These are phyloP conservation scores for Linum lewisii DNA, from an alignment of 345 rosid genomes.

Conservation along the genomic window DNA sequence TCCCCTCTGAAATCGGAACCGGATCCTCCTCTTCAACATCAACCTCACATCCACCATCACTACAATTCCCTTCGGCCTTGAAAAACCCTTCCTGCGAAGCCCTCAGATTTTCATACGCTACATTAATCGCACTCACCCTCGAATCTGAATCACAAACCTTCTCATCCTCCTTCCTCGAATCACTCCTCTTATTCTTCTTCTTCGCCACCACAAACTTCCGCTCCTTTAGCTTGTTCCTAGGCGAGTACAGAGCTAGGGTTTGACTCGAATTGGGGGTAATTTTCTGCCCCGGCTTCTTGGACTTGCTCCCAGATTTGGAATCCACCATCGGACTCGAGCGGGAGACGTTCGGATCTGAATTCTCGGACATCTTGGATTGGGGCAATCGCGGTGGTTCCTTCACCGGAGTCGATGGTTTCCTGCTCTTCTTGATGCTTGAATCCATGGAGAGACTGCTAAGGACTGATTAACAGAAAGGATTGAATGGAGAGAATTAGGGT, in stretches of 20 bases:
- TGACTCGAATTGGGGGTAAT: constrained; percentile 16
- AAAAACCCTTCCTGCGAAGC: constrained; percentile 86
- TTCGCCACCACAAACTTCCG: constrained; percentile 78
- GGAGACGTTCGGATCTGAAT: constrained; percentile 59
- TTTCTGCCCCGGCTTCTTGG: constrained; percentile 33
- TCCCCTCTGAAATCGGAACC: constrained; percentile 11
- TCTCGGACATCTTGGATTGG: constrained; percentile 37
- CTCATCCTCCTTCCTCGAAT: constrained; percentile 36
- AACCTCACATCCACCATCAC: constrained; percentile 11
- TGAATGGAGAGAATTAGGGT: constrained; percentile 9
- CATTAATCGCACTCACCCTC: constrained; percentile 28
- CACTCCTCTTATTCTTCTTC: constrained; percentile 40
- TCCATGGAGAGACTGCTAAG: constrained; percentile 32
- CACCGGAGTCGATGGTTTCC: constrained; percentile 41
- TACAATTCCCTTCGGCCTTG: constrained; percentile 23
- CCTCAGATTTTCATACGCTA: constrained; percentile 67
- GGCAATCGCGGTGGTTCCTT: constrained; percentile 28
- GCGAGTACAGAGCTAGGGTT: constrained; percentile 30
- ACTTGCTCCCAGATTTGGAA: constrained; percentile 40
- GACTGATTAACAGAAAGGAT: background rate
- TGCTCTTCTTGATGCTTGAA: constrained; percentile 20
- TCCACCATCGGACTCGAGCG: constrained; percentile 31
- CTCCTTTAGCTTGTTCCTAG: constrained; percentile 60
- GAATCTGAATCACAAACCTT: constrained; percentile 9
- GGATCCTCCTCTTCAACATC: constrained; percentile 19